Evolutionary conservation across 306 rosid species (phyloP).

Genomic region (Malus sylvestris): DNA sequence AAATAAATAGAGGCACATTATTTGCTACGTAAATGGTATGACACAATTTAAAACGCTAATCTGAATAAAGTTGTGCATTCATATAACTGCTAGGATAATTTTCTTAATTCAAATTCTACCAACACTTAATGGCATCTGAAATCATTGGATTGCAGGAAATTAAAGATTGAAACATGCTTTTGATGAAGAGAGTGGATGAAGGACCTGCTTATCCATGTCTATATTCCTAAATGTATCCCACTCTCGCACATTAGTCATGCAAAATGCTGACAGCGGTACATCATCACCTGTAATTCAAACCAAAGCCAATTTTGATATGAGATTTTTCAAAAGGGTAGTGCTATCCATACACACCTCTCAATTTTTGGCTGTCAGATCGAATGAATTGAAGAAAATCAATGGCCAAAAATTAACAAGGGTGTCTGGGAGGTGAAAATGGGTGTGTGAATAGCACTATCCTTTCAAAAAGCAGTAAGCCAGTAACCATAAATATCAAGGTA

Average conservation of each 20-base stretch:
- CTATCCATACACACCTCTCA: too few species aligned
- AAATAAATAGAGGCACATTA: neutral
- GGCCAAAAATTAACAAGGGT: too few species aligned
- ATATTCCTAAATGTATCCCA: constrained; percentile 94
- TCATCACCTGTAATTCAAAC: constrained; percentile 64
- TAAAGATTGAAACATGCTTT: neutral
- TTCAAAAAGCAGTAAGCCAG: neutral
- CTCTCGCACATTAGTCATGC: constrained; percentile 65
- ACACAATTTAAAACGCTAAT: neutral
- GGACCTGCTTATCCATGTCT: constrained; percentile 97
- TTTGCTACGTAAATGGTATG: neutral
- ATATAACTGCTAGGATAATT: neutral
- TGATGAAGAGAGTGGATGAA: constrained; percentile 8
- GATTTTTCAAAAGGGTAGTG: neutral
- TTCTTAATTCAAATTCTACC: neutral
- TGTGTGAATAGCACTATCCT: too few species aligned
- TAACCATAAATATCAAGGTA: constrained; percentile 4
- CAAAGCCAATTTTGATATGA: constrained; percentile 12
- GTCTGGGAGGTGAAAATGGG: too few species aligned
- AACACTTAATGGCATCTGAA: neutral
- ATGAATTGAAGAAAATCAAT: too few species aligned
- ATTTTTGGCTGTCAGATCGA: accelerated
- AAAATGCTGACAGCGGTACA: constrained; percentile 72
- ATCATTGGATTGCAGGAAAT: neutral
- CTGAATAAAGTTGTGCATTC: neutral